Base-by-base conservation (phyloP, 2,329 filamentous ascomycete genomes). In the Microdochium nivale region DNA sequence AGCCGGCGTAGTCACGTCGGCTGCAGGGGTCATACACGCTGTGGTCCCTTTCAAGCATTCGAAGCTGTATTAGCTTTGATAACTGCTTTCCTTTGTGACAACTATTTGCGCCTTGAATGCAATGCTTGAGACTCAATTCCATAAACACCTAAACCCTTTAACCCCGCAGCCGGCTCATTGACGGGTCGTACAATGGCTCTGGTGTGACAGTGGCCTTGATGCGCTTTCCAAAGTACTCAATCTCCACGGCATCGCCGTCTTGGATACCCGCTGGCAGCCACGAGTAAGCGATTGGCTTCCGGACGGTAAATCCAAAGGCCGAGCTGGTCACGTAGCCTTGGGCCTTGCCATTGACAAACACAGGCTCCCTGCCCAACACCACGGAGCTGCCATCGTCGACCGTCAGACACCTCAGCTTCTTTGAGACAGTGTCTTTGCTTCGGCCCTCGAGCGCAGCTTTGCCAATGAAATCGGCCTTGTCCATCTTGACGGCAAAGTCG, bases 361-460 rank as follows among this genome's bases (percentile, higher is more conserved):
- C 78, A 0, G 82, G 81, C 60, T 85, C 81, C 59, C 84, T 84
- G 5, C 81, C 81, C 1, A 85, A 62, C 0, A 83, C 71, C 55
- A 84, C 68, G 0, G 80, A 83, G 3, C 61, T 64, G 0, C 77
- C 75, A 53, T 85, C 79, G 40, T 83, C 71, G 27, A 84, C 58
- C 0, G 73, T 77, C 2, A 85, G 62, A 51, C 76, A 79, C 1
- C 77, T 71, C 3, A 78, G 57, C 49, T 68, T 56, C 21, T 66
- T 65, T 0, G 61, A 55, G 0, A 60, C 58, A 2, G 66, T 65
- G 27, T 71, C 61, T 4, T 63, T 67, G 0, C 72, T 69, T 0
- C 67, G 67, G 0, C 65, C 65, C 54, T 71, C 63, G 9, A 84
- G 59, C 0, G 79, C 78, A 3, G 63, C 62, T 48, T 76, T 70